A percentile compares a stretch with the other conserved stretches of the same genome.
These are phyloP conservation scores for Solanum bulbocastanum DNA, from an alignment of 257 asterid genomes.

Conservation along the genomic window DNA sequence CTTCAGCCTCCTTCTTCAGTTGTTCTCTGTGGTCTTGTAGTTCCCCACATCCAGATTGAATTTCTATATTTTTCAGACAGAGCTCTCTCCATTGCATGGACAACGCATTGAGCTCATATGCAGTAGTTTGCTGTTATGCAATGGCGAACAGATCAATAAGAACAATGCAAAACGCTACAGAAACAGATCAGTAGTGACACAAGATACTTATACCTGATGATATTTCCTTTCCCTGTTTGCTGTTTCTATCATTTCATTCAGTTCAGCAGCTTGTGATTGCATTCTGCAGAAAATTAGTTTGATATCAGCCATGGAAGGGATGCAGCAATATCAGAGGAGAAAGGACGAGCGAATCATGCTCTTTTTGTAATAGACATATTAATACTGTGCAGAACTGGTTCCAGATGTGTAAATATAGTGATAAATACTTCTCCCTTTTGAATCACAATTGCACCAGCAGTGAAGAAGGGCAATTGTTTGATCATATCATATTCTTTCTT, in stretches of 20 bases:
- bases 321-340: not conserved
- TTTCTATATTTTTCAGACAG: slow-evolving; percentile 77
- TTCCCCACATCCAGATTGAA: slow-evolving; percentile 70
- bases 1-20: slow-evolving; percentile 53
- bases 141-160: not conserved
- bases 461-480: not conserved
- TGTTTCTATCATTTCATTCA: slow-evolving; percentile 62
- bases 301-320: not conserved
- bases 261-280: slow-evolving; percentile 66
- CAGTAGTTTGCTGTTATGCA: slow-evolving; percentile 80
- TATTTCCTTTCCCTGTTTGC: slow-evolving; percentile 96
- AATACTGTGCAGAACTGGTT: not conserved
- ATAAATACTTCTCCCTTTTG: not conserved
- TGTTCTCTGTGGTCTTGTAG: slow-evolving; percentile 45
- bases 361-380: not conserved
- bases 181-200: not conserved
- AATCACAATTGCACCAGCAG: not conserved
- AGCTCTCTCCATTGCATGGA: slow-evolving; percentile 95
- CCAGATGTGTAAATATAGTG: not conserved
- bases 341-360: not conserved
- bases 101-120: slow-evolving; percentile 81
- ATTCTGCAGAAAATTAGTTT: slow-evolving; percentile 30
- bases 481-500: not conserved
- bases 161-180: not conserved
- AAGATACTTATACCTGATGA: slow-evolving; percentile 62